Conservation (phyloP, 2,329 filamentous ascomycete genomes). For the Ophiostoma populinum region DNA sequence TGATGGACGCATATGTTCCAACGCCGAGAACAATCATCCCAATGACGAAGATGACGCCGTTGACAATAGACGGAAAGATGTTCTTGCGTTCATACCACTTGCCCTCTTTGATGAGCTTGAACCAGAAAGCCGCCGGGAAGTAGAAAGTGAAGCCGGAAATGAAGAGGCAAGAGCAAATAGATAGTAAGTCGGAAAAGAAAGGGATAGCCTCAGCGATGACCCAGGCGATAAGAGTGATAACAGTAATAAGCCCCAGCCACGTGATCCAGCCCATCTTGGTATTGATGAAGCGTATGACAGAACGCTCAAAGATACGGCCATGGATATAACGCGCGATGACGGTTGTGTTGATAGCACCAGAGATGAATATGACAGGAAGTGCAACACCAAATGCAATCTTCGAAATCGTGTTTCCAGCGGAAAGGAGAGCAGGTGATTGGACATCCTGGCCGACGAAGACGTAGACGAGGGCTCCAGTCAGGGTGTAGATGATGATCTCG, state of each 20-base stretch:
- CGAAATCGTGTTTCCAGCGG: neutral
- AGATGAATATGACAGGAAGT: slow-evolving; percentile 1
- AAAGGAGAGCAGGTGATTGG: neutral
- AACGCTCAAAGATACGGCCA: neutral
- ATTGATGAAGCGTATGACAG: neutral
- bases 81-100: slow-evolving; percentile 1
- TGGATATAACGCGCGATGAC: slow-evolving; percentile 1
- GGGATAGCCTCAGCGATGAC: slow-evolving; percentile 1
- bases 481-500: neutral
- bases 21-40: neutral
- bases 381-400: slow-evolving; percentile 1
- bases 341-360: slow-evolving; percentile 1
- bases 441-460: slow-evolving; percentile 1
- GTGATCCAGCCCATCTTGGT: slow-evolving; percentile 1
- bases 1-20: neutral
- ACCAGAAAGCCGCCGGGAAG: slow-evolving; percentile 1
- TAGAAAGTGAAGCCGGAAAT: neutral
- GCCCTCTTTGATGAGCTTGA: slow-evolving; percentile 1
- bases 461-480: neutral
- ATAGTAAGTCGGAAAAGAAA: slow-evolving; percentile 1
- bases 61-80: neutral
- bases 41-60: neutral
- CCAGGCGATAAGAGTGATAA: slow-evolving; percentile 1
- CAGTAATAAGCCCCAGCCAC: neutral
- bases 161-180: slow-evolving; percentile 1